phyloP scores from a whole-genome alignment of 352 stramenopile genomes.

The Phytophthora tentaculata region DNA sequence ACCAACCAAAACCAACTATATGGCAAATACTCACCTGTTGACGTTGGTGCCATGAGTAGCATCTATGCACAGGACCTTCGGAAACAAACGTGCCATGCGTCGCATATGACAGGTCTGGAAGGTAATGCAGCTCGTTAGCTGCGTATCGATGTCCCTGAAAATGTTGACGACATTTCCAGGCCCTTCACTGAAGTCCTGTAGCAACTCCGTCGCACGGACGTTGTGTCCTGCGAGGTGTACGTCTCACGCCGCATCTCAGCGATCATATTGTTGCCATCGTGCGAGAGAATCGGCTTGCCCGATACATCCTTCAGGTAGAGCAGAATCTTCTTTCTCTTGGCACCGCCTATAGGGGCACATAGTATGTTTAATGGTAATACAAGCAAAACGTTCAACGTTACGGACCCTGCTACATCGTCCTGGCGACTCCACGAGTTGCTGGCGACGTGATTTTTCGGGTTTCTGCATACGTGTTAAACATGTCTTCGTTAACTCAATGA shows the following conservation, averaged over 20 bases:
- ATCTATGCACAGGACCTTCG: no score
- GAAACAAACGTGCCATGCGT: no score
- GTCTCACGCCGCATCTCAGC: conserved; percentile 2
- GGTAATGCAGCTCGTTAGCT: no score
- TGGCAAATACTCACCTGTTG: conserved; percentile 8
- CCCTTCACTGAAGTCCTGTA: no score
- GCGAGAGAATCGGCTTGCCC: conserved; percentile 4
- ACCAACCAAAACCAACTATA: background rate
- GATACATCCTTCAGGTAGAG: conserved; percentile 15
- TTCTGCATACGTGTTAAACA: no score
- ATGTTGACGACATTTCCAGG: no score
- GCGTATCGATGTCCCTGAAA: no score
- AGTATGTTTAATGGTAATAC: background rate
- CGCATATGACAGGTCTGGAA: no score
- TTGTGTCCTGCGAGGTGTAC: conserved; percentile 8
- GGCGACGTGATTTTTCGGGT: background rate
- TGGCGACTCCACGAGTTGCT: background rate
- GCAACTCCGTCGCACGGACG: no score
- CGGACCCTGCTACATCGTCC: background rate
- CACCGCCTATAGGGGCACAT: background rate
- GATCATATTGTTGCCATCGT: conserved; percentile 3
- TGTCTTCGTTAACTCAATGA: no score
- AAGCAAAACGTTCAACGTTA: no score
- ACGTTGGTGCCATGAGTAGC: conserved; percentile 1
- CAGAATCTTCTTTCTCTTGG: conserved; percentile 8